Percentiles rank a stretch among this genome's conserved stretches.
phyloP scores from a whole-genome alignment of 306 rosid species.

The Dryas octopetala region DNA sequence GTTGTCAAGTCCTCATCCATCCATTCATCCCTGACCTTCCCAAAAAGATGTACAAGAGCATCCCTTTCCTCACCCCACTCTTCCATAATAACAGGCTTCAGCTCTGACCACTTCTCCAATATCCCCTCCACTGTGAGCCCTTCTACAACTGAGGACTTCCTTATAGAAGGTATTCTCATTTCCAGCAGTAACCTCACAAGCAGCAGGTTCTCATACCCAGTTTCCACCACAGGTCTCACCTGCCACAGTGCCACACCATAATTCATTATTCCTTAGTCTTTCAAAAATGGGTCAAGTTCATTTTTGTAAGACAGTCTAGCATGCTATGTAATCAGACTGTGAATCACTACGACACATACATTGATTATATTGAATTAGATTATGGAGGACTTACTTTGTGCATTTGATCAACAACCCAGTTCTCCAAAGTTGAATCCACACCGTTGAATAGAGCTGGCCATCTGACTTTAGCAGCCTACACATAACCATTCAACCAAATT shows the following conservation, averaged over 20 bases:
- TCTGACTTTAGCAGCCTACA: slow-evolving; percentile 82
- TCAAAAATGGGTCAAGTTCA: background rate
- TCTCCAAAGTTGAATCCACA: slow-evolving; percentile 59
- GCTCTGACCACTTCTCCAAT: slow-evolving; percentile 68
- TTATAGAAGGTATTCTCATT: slow-evolving; percentile 55
- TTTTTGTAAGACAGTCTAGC: background rate
- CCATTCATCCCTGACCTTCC: slow-evolving; percentile 91
- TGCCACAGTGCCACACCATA: slow-evolving; percentile 58
- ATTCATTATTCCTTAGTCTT: background rate
- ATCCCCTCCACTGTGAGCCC: slow-evolving; percentile 71
- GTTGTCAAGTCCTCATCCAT: slow-evolving; percentile 61
- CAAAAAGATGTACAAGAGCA: slow-evolving; percentile 57
- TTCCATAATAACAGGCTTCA: slow-evolving; percentile 71
- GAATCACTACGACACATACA: background rate
- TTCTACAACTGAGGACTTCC: slow-evolving; percentile 79
- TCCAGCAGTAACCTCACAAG: slow-evolving; percentile 89
- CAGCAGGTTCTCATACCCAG: slow-evolving; percentile 85
- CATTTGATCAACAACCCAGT: slow-evolving; percentile 84
- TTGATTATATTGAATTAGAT: background rate
- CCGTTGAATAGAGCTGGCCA: slow-evolving; percentile 70
- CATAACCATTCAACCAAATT: slow-evolving; percentile 21
- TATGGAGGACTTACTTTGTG: slow-evolving; percentile 48
- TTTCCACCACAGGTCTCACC: slow-evolving; percentile 97
- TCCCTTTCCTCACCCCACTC: slow-evolving; percentile 80
- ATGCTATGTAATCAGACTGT: background rate